These are phyloP conservation scores for Sphaerulina vaccinii DNA, from an alignment of 2,329 filamentous ascomycete species.

Conservation along the genomic window DNA sequence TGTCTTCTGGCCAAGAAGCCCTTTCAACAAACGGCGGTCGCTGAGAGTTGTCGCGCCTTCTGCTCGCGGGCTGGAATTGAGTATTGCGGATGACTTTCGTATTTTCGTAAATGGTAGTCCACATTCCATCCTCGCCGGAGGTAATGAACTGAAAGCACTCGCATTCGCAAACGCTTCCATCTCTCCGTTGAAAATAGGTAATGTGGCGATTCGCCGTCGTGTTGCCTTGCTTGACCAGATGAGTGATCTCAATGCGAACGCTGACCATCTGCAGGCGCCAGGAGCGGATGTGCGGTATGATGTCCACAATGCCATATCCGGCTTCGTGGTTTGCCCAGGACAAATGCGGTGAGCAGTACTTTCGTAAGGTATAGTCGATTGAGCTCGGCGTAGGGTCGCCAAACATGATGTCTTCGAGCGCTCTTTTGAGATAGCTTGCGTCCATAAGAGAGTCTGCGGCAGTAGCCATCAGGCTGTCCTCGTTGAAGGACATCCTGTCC, in stretches of 20 bases:
- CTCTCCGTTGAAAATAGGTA: constrained; percentile 1
- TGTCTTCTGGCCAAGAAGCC: neutral
- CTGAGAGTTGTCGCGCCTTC: neutral
- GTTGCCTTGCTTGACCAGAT: constrained; percentile 6
- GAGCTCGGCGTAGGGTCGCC: constrained; percentile 2
- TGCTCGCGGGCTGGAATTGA: neutral
- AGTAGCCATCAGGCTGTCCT: neutral
- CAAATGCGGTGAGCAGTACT: constrained; percentile 5
- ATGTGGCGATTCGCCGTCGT: constrained; percentile 10
- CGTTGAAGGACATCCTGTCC: neutral
- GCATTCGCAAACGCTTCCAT: constrained; percentile 3
- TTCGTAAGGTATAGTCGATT: constrained; percentile 2
- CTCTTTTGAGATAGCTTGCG: neutral
- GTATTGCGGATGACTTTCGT: neutral
- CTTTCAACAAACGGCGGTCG: neutral
- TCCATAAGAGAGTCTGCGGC: neutral
- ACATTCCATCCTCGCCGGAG: constrained; percentile 2
- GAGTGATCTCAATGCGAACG: constrained; percentile 5
- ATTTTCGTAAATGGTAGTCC: neutral
- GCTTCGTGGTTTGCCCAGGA: constrained; percentile 6
- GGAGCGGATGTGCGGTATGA: constrained; percentile 5
- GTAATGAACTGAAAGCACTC: constrained; percentile 14
- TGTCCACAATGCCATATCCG: constrained; percentile 2
- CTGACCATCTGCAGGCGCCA: neutral
- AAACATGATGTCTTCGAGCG: constrained; percentile 3